Percentiles rank a stretch among this genome's conserved stretches.
Conservation (phyloP, 2,329 filamentous ascomycete species). For the Xylariaceae sp. region DNA sequence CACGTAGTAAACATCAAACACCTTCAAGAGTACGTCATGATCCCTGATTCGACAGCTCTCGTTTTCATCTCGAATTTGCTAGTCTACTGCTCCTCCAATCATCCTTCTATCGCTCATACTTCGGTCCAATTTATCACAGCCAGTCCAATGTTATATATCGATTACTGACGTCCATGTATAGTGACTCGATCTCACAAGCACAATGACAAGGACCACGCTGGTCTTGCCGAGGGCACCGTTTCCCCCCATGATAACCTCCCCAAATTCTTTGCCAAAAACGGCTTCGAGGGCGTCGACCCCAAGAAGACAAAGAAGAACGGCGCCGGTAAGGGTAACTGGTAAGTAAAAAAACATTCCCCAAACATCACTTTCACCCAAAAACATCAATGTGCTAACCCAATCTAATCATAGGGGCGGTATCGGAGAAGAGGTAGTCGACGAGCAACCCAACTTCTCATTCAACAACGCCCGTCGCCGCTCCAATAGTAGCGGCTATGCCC, state of each 20-base stretch:
- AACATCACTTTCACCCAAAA: background rate
- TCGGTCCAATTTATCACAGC: background rate
- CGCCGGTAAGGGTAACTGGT: constrained; percentile 91
- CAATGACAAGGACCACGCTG: constrained; percentile 87
- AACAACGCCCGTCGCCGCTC: constrained; percentile 83
- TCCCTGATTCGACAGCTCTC: background rate
- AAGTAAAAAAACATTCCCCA: constrained; percentile 34
- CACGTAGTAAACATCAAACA: background rate
- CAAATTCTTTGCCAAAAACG: constrained; percentile 88
- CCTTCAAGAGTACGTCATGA: constrained; percentile 10
- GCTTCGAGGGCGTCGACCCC: constrained; percentile 74
- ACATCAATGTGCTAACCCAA: background rate
- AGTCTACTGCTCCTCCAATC: background rate
- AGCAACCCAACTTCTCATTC: constrained; percentile 73
- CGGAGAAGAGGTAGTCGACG: constrained; percentile 79
- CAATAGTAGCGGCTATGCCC: constrained; percentile 75
- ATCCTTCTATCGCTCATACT: background rate
- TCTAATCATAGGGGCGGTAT: constrained; percentile 62
- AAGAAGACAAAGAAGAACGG: constrained; percentile 97
- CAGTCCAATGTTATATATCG: background rate
- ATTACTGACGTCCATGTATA: constrained; percentile 34
- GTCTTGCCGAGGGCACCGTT: constrained; percentile 67
- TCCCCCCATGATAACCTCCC: constrained; percentile 68
- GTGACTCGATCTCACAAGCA: constrained; percentile 98
- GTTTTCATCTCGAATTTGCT: background rate